These are phyloP conservation scores for Phytophthora brassicae DNA, from an alignment of 352 stramenopile species.

Conservation along the genomic window DNA sequence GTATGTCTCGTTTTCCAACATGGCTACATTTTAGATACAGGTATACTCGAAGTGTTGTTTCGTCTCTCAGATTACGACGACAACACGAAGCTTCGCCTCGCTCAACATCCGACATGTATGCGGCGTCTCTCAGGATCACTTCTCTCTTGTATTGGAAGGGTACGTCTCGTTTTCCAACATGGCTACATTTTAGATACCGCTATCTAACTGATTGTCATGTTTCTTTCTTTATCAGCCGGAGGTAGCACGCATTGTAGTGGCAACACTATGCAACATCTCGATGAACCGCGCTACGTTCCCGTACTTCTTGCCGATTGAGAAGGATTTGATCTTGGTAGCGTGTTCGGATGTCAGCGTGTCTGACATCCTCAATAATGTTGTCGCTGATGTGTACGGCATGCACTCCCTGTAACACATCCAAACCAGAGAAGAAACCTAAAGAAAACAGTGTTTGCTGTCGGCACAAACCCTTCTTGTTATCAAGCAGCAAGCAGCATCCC, in stretches of 20 bases:
- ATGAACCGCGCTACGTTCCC: constrained; percentile 77
- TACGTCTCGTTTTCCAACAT: too few species aligned
- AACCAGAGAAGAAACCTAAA: constrained; percentile 3
- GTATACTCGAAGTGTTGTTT: constrained; percentile 78
- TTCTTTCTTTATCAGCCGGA: constrained; percentile 50
- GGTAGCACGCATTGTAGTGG: constrained; percentile 71
- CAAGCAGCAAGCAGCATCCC: constrained; percentile 1
- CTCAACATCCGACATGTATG: constrained; percentile 68
- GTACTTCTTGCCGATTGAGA: constrained; percentile 82
- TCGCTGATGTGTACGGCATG: constrained; percentile 83
- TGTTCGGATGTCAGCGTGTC: constrained; percentile 78
- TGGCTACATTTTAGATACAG: too few species aligned
- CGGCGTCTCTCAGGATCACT: constrained; percentile 50
- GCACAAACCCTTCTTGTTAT: constrained; percentile 11
- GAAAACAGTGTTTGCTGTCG: neutral
- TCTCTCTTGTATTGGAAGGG: constrained; percentile 70
- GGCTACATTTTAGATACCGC: too few species aligned
- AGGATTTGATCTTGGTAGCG: constrained; percentile 68
- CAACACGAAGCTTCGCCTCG: constrained; percentile 64
- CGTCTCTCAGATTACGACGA: constrained; percentile 69
- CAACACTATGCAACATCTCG: constrained; percentile 70
- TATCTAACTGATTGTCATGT: constrained; percentile 2
- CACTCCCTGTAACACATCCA: constrained; percentile 61
- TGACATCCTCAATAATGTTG: constrained; percentile 81
- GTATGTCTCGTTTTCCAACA: too few species aligned